Conservation (phyloP, 129 eudicot genomes). For the Scalesia atractyloides region DNA sequence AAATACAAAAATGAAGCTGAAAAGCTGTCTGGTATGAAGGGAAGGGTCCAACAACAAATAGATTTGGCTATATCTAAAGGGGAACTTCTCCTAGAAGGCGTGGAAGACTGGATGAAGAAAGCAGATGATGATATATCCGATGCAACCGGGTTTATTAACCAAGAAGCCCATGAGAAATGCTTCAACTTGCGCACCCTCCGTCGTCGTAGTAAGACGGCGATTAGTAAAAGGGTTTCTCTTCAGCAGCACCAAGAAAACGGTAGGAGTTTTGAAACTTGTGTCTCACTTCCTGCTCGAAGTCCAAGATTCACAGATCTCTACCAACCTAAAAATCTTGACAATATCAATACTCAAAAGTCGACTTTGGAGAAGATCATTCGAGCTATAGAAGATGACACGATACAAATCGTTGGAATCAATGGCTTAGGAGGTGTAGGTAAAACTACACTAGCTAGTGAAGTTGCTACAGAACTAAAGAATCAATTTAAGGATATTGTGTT, state of each 20-base stretch:
- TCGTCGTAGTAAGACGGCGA: too few species aligned
- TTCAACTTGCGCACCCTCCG: too few species aligned
- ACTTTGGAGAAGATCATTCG: not conserved
- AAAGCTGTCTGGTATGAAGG: too few species aligned
- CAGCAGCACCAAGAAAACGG: not conserved
- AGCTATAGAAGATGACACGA: not conserved
- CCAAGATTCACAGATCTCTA: not conserved
- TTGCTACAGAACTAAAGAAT: not conserved
- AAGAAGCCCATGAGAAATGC: too few species aligned
- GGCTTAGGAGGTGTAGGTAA: conserved; percentile 29
- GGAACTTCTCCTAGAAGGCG: too few species aligned
- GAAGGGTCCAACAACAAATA: too few species aligned
- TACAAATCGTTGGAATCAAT: conserved; percentile 23
- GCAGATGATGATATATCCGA: too few species aligned
- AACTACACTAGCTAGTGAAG: conserved; percentile 22
- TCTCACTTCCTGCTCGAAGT: not conserved
- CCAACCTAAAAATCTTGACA: not conserved
- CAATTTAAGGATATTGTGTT: conserved; percentile 14
- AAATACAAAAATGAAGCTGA: too few species aligned
- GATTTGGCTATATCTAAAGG: too few species aligned
- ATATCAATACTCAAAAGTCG: conserved; percentile 3
- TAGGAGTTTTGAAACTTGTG: not conserved
- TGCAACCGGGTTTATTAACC: too few species aligned
- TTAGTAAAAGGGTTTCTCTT: not conserved
- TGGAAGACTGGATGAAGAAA: too few species aligned